phyloP scores from a whole-genome alignment of 352 stramenopile species.

The Phytophthora macrochlamydospora region DNA sequence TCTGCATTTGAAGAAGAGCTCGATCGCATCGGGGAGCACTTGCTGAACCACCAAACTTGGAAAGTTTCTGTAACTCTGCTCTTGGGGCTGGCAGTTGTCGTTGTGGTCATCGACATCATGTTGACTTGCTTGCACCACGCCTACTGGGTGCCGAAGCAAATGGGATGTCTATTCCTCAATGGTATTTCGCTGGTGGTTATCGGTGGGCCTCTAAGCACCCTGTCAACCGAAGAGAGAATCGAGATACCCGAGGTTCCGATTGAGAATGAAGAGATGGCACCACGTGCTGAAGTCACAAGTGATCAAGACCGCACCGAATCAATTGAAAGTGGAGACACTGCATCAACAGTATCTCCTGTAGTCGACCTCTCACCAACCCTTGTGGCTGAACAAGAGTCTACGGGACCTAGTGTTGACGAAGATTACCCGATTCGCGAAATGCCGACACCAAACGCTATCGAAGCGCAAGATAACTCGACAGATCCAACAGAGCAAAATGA shows the following conservation, averaged over 20 bases:
- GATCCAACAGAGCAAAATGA: not conserved
- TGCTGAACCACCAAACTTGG: conserved; percentile 12
- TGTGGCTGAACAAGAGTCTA: no score
- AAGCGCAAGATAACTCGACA: not conserved
- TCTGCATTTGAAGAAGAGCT: not conserved
- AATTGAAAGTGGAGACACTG: not conserved
- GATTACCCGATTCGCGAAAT: no score
- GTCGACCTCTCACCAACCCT: no score
- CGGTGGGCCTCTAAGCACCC: conserved; percentile 2
- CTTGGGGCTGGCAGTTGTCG: conserved; percentile 30
- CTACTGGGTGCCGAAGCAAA: conserved; percentile 12
- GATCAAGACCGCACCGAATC: not conserved
- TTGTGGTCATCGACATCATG: conserved; percentile 29
- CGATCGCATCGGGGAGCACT: not conserved
- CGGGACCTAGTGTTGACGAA: no score
- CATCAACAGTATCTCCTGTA: no score
- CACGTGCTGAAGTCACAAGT: no score
- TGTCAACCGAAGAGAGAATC: not conserved
- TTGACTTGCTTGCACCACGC: conserved; percentile 13
- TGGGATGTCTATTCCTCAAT: conserved; percentile 5
- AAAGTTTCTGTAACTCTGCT: conserved; percentile 26
- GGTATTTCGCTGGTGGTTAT: conserved; percentile 9
- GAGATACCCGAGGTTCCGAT: not conserved
- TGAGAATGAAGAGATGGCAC: not conserved
- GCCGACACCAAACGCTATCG: not conserved